Percentiles rank a stretch among this genome's conserved stretches.
These are phyloP conservation scores for Arabidopsis lyrata DNA, from an alignment of 441 rosid genomes.

Conservation along the genomic window DNA sequence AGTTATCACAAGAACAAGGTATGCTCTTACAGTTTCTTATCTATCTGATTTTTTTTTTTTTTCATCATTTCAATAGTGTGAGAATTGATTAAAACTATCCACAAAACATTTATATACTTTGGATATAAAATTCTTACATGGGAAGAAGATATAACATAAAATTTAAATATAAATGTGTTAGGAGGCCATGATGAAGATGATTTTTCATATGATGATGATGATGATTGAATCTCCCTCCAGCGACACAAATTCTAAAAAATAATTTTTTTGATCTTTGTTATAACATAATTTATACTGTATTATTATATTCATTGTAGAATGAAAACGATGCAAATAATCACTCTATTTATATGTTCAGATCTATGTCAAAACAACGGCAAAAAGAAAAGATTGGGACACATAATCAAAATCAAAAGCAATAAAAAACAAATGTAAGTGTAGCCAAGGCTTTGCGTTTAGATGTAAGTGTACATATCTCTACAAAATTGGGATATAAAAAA, in stretches of 20 bases:
- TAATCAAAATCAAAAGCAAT: neutral
- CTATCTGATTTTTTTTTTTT: no score
- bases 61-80: no score
- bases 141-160: no score
- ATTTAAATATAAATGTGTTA: no score
- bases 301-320: neutral
- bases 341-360: neutral
- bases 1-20: neutral
- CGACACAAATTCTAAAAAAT: neutral
- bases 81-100: no score
- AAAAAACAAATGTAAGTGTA: no score
- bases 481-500: neutral
- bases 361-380: neutral
- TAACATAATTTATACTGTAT: neutral
- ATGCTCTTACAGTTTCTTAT: neutral
- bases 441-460: neutral
- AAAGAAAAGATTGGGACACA: neutral
- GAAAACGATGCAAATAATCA: neutral
- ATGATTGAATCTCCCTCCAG: no score
- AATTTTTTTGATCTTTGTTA: neutral
- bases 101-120: no score
- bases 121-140: no score
- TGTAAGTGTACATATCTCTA: constrained; percentile 1
- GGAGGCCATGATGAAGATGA: no score
- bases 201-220: no score